A percentile compares a stretch with the other conserved stretches of the same genome.
phyloP scores from a whole-genome alignment of 2,329 filamentous ascomycete species.

The Trichoderma asperellum region DNA sequence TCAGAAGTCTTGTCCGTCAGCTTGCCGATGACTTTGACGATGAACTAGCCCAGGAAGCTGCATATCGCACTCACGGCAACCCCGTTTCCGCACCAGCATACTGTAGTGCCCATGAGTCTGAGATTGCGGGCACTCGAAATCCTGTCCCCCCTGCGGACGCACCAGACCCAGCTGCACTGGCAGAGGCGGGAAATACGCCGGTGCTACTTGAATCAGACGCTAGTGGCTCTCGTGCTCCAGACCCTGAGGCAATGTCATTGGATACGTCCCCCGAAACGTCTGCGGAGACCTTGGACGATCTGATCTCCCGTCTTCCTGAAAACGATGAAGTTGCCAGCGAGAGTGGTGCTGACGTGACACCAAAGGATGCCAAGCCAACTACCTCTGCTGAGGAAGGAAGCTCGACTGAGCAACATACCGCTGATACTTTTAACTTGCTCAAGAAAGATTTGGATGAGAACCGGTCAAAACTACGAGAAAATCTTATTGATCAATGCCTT shows the following conservation, averaged over 20 bases:
- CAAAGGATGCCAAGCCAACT: conserved; percentile 25
- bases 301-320: conserved; percentile 36
- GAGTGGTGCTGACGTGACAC: conserved; percentile 32
- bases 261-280: conserved; percentile 40
- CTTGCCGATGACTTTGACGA: conserved; percentile 49
- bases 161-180: conserved; percentile 41
- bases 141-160: conserved; percentile 68
- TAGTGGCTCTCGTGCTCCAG: conserved; percentile 34
- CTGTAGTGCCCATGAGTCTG: conserved; percentile 65
- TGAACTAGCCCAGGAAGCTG: conserved; percentile 73
- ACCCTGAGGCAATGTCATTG: conserved; percentile 46
- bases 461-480: conserved; percentile 71
- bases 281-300: conserved; percentile 38
- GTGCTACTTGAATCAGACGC: conserved; percentile 36
- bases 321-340: conserved; percentile 33
- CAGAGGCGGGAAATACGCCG: conserved; percentile 32
- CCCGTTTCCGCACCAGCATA: conserved; percentile 69
- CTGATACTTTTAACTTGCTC: conserved; percentile 41
- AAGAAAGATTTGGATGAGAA: conserved; percentile 80
- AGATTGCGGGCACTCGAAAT: conserved; percentile 63
- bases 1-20: conserved; percentile 40
- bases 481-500: conserved; percentile 85
- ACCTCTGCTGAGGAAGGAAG: conserved; percentile 28
- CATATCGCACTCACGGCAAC: conserved; percentile 79
- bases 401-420: conserved; percentile 30